Evolutionary conservation across 2,329 filamentous ascomycete species (phyloP), one percentile per base, ranked within the genome.

Genomic region (Beauveria bassiana): DNA sequence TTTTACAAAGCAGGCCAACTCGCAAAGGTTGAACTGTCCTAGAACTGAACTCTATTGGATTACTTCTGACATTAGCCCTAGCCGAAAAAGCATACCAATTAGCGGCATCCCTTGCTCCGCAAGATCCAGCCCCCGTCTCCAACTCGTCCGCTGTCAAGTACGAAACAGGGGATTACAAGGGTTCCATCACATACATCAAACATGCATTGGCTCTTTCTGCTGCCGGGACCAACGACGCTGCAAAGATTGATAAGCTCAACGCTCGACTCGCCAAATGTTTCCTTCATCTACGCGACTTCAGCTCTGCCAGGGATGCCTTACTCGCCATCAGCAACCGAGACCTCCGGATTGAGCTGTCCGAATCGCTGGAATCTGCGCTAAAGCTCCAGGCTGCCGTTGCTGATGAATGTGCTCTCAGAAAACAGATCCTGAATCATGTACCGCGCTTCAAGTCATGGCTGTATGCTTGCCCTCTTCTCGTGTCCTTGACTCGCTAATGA

Each of bases 191-290:
- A 66, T 40, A 73, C 22, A 31, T 24, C 26, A 47, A 26, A n/a
- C 24, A 58, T 22, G 62, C 65, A 12, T 49, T 68, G 40, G 16
- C 60, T 1, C 57, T 68, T 24, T 34, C 31, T 3, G 16, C 50
- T 12, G 18, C 8, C 3, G 53, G 62, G 18, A 52, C 62, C 26
- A 62, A 62, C 16, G 47, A 61, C 61, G 34, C 34, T 12, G 52
- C 47, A 16, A 65, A 62, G 5, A 57, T 40, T 26, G 59, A 65
- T 53, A 65, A 61, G 22, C 52, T 64, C 12, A 57, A 63, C 45
- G 51, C 52, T 8, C 64, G 67, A 3, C 58, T 69, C 12, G 65
- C 54, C 26, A 69, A 68, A 40, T 65, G 65, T 52, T 61, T 65
- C 42, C 28, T 66, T 12, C 60, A 69, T 46, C 53, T 60, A 1